Base-by-base conservation (phyloP, 164 flowering plant genomes). In the Vitis riparia region DNA sequence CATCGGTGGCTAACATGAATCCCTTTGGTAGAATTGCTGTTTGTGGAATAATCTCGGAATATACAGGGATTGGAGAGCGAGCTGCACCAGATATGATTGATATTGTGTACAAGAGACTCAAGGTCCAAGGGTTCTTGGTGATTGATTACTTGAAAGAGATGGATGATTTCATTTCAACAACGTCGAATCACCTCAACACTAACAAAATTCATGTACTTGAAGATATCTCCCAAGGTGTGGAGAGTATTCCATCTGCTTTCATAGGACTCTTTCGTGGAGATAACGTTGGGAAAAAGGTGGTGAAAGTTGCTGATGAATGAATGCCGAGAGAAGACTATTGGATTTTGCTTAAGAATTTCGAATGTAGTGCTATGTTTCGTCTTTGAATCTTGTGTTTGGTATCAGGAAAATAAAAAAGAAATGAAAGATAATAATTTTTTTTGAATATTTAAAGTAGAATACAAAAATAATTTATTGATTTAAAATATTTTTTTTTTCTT, bases 1-100 rank as follows among this genome's bases (percentile, higher is more conserved):
- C 93, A 2, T 93, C 83, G 3, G 76, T 91, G 51, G 79, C 77
- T 15, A 89, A 90, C 84, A 88, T 93, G 98, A 93, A 85, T 17
- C 2, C 14, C 2, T 81, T 77, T 29, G 97, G 97, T 2, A 80
- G 93, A 72, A 82, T 89, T 9, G 92, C 87, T 3, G 81, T 73
- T 3, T 93, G 97, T 52, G 97, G 98, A 3, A 87, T 78, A 7
- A 91, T 89, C 2, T 78, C 94, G 0, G 84, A 87, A 56, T 89
- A 91, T 44, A 84, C 87, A 2, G 79, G 75, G 10, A 19, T 59
- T 1, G 73, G 52, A 11, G 81, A 49, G 63, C 49, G 73, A 50
- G 87, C 86, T 37, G 80, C 81, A 14, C 94, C 85, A 0, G 62
- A 84, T 55, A 84, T 88, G 90, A 11, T 86, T 2, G 84, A 85